A percentile compares a stretch with the other conserved stretches of the same genome.
Evolutionary conservation across 768 basidiomycete species (phyloP).

Genomic region (Russula griseocarnosa): DNA sequence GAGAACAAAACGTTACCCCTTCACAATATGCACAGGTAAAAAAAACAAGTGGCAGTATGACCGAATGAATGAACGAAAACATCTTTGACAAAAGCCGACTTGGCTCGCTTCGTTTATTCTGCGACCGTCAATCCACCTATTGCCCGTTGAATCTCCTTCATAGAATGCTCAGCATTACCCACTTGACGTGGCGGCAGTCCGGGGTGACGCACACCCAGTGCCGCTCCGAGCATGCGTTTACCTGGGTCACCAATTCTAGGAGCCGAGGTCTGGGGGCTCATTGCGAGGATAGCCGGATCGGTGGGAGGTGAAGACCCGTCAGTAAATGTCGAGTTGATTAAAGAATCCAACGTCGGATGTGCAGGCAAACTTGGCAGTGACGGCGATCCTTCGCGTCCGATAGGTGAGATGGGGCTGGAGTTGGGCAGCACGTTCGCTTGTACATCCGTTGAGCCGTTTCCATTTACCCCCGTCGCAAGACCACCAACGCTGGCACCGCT

Average conservation of each 20-base stretch:
- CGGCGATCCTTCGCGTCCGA: slow-evolving; percentile 57
- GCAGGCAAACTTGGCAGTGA: slow-evolving; percentile 76
- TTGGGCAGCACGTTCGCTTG: slow-evolving; percentile 10
- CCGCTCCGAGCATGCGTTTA: slow-evolving; percentile 84
- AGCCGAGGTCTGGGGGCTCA: slow-evolving; percentile 46
- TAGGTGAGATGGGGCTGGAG: slow-evolving; percentile 27
- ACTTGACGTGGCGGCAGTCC: slow-evolving; percentile 54
- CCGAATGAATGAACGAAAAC: slow-evolving; percentile 7
- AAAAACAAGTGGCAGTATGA: neutral
- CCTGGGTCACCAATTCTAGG: slow-evolving; percentile 86
- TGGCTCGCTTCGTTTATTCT: slow-evolving; percentile 46
- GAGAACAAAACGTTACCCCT: neutral
- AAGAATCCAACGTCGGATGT: slow-evolving; percentile 79
- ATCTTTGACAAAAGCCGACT: neutral
- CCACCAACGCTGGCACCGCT: slow-evolving; percentile 35
- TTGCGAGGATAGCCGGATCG: slow-evolving; percentile 67
- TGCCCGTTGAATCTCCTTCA: slow-evolving; percentile 68
- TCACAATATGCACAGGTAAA: neutral
- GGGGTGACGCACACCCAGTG: slow-evolving; percentile 80
- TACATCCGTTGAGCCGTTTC: slow-evolving; percentile 25
- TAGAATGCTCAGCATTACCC: slow-evolving; percentile 49
- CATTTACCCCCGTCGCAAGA: slow-evolving; percentile 33
- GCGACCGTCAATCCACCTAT: slow-evolving; percentile 72
- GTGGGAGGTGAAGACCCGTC: slow-evolving; percentile 48
- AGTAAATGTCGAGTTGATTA: slow-evolving; percentile 72